Evolutionary conservation across 106 monocot genomes (phyloP).

Genomic region (Allium cepa): DNA sequence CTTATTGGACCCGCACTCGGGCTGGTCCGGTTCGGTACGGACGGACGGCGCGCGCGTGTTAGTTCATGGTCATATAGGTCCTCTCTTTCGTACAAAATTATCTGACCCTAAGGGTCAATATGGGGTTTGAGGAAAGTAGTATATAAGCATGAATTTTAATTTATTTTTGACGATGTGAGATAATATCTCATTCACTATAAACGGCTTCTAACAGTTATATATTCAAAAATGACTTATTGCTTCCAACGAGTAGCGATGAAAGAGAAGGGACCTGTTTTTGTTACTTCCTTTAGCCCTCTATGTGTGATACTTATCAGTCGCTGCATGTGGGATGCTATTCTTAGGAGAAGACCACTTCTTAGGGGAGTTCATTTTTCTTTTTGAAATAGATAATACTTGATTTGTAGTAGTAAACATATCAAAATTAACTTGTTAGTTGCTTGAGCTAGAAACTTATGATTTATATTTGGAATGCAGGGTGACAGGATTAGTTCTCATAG

Average conservation of each 20-base stretch:
- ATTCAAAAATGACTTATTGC: constrained; percentile 5
- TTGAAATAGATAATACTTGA: neutral
- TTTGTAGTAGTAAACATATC: neutral
- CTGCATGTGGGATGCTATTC: neutral
- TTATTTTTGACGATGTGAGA: no score
- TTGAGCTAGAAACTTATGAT: neutral
- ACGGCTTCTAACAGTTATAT: no score
- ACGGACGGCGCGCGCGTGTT: no score
- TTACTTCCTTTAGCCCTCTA: constrained; percentile 8
- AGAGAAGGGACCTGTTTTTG: constrained; percentile 10
- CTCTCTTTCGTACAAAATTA: no score
- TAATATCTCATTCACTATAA: no score
- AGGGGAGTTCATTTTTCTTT: constrained; percentile 1
- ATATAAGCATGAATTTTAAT: no score
- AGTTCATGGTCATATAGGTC: no score
- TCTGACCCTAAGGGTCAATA: no score
- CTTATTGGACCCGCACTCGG: no score
- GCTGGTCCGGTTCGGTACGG: no score
- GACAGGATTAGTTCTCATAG: constrained; percentile 8
- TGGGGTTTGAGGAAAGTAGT: no score
- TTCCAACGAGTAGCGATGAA: constrained; percentile 3
- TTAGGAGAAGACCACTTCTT: constrained; percentile 8
- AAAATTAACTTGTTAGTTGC: no score
- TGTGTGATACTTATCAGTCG: constrained; percentile 9
- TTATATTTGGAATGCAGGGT: constrained; percentile 1